Evolutionary conservation across 2,329 filamentous ascomycete species (phyloP).

Genomic region (Bipolaris sorokiniana): DNA sequence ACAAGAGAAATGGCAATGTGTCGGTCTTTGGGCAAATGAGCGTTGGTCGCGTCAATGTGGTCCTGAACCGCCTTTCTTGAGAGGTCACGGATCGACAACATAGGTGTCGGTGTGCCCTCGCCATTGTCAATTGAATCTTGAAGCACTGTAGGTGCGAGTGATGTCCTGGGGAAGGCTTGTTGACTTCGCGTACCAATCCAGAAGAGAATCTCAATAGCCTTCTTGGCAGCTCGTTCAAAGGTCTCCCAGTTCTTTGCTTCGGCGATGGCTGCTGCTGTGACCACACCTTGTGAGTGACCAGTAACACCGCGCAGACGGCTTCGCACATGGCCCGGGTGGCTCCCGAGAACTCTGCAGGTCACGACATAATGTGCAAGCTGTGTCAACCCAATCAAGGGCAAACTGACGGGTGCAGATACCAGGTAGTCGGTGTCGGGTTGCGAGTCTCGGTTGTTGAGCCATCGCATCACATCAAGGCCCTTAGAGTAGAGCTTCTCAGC

Average conservation of each 20-base stretch:
- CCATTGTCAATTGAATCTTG: constrained; percentile 93
- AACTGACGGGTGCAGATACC: constrained; percentile 66
- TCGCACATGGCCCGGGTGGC: constrained; percentile 85
- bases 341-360: constrained; percentile 87
- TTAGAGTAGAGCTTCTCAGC: constrained; percentile 97
- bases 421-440: constrained; percentile 90
- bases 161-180: constrained; percentile 95
- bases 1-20: constrained; percentile 95
- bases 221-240: constrained; percentile 78
- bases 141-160: constrained; percentile 85
- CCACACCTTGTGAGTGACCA: constrained; percentile 94
- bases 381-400: constrained; percentile 93
- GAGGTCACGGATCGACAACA: constrained; percentile 96
- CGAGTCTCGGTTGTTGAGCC: constrained; percentile 86
- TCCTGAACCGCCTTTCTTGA: constrained; percentile 88
- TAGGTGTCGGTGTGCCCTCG: constrained; percentile 93
- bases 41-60: constrained; percentile 95
- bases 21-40: constrained; percentile 89
- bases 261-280: constrained; percentile 89
- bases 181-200: constrained; percentile 98
- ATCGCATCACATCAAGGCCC: constrained; percentile 92
- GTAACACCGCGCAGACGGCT: constrained; percentile 86
- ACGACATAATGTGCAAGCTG: constrained; percentile 96
- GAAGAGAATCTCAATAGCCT: constrained; percentile 90
- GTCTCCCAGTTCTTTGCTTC: constrained; percentile 93